Evolutionary conservation across 2,329 filamentous ascomycete species (phyloP).

Genomic region (Paramyrothecium roridum): DNA sequence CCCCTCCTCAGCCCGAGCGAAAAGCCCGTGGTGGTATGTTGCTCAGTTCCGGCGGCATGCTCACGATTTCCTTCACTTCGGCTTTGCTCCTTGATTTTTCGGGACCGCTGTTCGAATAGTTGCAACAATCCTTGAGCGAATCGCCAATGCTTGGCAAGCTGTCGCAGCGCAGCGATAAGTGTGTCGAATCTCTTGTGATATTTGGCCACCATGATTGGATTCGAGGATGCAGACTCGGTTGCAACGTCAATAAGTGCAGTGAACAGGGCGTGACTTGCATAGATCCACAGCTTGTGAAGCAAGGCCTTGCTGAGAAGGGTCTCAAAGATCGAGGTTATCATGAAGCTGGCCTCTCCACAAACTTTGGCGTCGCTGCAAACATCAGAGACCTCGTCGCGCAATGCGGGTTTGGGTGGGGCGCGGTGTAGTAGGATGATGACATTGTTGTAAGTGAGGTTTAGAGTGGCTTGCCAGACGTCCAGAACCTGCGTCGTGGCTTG

Average conservation of each 20-base stretch:
- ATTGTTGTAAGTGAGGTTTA: constrained; percentile 4
- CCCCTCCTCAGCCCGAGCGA: no score
- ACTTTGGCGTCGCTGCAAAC: constrained; percentile 21
- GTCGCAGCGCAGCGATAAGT: constrained; percentile 21
- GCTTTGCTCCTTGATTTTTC: background rate
- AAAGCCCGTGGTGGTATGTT: no score
- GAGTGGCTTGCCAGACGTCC: background rate
- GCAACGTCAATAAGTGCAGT: constrained; percentile 25
- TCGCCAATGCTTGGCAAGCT: constrained; percentile 24
- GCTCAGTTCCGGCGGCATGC: no score
- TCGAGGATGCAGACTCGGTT: constrained; percentile 20
- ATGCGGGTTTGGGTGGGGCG: background rate
- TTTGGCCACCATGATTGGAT: constrained; percentile 25
- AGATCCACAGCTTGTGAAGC: constrained; percentile 22
- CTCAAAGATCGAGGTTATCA: constrained; percentile 25
- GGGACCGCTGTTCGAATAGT: constrained; percentile 19
- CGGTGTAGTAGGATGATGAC: constrained; percentile 3
- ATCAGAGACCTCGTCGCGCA: constrained; percentile 1
- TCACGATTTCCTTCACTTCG: no score
- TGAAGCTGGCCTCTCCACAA: constrained; percentile 23
- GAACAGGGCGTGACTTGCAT: constrained; percentile 22
- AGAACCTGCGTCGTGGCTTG: no score
- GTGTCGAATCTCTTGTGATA: constrained; percentile 23
- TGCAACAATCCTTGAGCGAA: constrained; percentile 26
- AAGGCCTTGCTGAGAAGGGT: constrained; percentile 16